A percentile compares a stretch with the other conserved stretches of the same genome.
Evolutionary conservation across 1,139 yeast species (phyloP).

Genomic region (Sugiyamaella sp.): DNA sequence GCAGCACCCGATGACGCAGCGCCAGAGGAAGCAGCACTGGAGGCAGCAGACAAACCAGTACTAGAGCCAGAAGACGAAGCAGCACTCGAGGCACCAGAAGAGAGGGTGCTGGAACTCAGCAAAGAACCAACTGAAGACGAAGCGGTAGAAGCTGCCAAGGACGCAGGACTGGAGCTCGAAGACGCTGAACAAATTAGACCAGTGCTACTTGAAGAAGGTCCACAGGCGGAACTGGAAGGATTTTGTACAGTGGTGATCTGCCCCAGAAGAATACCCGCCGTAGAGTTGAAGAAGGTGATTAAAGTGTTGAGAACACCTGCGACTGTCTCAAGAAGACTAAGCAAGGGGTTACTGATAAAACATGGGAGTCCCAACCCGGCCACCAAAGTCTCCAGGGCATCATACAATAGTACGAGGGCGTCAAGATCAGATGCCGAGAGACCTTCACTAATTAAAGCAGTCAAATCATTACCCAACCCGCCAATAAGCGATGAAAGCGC

Average conservation of each 20-base stretch:
- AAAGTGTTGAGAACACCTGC: not conserved
- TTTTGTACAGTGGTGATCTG: not conserved
- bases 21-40: slow-evolving; percentile 14
- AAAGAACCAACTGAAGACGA: not conserved
- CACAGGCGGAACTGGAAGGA: not conserved
- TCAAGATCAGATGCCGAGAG: slow-evolving; percentile 1
- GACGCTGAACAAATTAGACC: not conserved
- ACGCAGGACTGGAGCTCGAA: slow-evolving; percentile 3
- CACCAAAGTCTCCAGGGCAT: slow-evolving; percentile 2
- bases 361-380: not conserved
- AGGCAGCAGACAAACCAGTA: slow-evolving; percentile 14
- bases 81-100: slow-evolving; percentile 18
- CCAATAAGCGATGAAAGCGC: not conserved
- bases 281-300: not conserved
- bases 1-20: slow-evolving; percentile 17
- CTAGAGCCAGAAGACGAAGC: slow-evolving; percentile 19
- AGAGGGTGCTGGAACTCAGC: not conserved
- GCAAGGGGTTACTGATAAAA: not conserved
- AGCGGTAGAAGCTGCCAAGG: slow-evolving; percentile 4
- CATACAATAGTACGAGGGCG: not conserved
- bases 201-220: not conserved
- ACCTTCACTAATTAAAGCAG: not conserved
- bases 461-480: not conserved
- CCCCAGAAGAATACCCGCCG: not conserved
- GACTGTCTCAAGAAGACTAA: slow-evolving; percentile 4